Base-by-base conservation (phyloP, 2,329 filamentous ascomycete genomes). In the Ceratocystis ficicola region DNA sequence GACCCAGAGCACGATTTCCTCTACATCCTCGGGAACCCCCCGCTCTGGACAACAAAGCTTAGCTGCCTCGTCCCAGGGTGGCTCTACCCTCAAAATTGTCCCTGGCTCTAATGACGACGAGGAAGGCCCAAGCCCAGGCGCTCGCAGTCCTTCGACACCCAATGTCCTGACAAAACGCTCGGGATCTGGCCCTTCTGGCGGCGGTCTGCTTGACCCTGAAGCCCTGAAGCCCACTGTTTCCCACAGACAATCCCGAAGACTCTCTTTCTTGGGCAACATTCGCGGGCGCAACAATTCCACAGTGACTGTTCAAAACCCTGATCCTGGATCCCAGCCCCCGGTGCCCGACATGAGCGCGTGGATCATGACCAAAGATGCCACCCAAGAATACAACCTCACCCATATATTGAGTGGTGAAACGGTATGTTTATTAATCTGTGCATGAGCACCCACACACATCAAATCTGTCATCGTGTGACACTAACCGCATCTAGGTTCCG, bases 351-450 rank as follows among this genome's bases (percentile, higher is more conserved):
- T 67, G 63, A 52, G 63, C 12, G 80, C 83, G 2, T 86, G 84
- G 84, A 76, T 86, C 48, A 74, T 85, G 69, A 75, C 78, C 1
- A 67, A 67, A 50, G 79, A 81, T 6, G 80, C 80, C 63, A 75
- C 75, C 55, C 77, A 77, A 12, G 83, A 86, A 64, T 86, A 86
- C 71, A 85, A 82, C 71, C 75, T 79, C 0, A 72, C 76, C 5
- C 77, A 78, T 41, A 73, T 86, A 64, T 72, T 76, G 25, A 80
- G 79, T 55, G 80, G 78, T 22, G 82, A 86, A 70, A 84, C 81
- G 76, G 81, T 83, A 71, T 69, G 71, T 67, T 63, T 20, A 30
- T 2, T 46, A 10, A 66, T 25, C 57, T 52, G 69, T 69, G 25
- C 20, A 17, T 17, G 3, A 25, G 20, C 32, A 15, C 41, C 22